Evolutionary conservation across 495 filamentous ascomycete genomes (phyloP).

Genomic region (Aspergillus nidulans): DNA sequence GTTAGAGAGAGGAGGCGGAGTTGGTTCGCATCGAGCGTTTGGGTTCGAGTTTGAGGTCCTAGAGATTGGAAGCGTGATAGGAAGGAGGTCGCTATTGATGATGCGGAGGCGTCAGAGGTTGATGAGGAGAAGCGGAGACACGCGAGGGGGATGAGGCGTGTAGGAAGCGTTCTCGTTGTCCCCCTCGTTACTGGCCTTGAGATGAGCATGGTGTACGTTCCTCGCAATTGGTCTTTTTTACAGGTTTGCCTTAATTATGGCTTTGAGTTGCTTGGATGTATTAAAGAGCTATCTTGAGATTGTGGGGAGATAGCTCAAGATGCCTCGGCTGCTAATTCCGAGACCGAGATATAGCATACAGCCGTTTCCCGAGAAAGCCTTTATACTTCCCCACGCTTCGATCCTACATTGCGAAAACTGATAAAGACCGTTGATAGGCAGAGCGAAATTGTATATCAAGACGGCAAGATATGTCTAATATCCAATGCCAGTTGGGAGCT

Average conservation of each 20-base stretch:
- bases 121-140: constrained; percentile 10
- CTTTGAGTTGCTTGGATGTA: not conserved
- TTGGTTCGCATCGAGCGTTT: constrained; percentile 55
- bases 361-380: constrained; percentile 12
- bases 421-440: too few relatives aligned
- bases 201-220: not conserved
- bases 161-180: not conserved
- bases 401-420: too few relatives aligned
- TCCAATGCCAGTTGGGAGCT: too few relatives aligned
- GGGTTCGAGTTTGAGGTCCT: constrained; percentile 41
- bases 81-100: constrained; percentile 39
- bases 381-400: not conserved
- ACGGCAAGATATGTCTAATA: too few relatives aligned
- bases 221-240: not conserved
- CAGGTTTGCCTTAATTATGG: not conserved
- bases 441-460: not conserved
- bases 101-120: constrained; percentile 15
- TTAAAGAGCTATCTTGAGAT: not conserved
- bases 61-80: constrained; percentile 38
- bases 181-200: not conserved
- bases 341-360: constrained; percentile 10
- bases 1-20: constrained; percentile 52
- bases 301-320: not conserved
- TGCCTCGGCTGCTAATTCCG: constrained; percentile 13
- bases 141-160: constrained; percentile 9